Conservation (phyloP, 2,329 filamentous ascomycete genomes). For the Botryotinia calthae region DNA sequence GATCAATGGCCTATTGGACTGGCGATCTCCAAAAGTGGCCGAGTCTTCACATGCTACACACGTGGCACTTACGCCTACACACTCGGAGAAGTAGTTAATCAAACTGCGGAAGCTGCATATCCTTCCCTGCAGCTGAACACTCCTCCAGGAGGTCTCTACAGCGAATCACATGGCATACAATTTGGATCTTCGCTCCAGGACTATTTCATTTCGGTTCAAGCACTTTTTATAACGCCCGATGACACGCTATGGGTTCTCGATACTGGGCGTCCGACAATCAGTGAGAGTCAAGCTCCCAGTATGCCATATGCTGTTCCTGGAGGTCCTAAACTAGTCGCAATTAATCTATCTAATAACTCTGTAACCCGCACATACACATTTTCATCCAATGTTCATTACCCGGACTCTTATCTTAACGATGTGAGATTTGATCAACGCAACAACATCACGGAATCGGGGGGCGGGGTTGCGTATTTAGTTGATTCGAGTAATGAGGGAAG, state of each 20-base stretch:
- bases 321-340: slow-evolving; percentile 46
- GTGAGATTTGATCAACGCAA: slow-evolving; percentile 47
- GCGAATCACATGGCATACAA: slow-evolving; percentile 41
- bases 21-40: slow-evolving; percentile 44
- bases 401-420: slow-evolving; percentile 48
- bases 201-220: slow-evolving; percentile 46
- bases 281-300: slow-evolving; percentile 40
- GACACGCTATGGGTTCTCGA: slow-evolving; percentile 47
- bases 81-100: slow-evolving; percentile 41
- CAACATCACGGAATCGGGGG: slow-evolving; percentile 41
- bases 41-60: slow-evolving; percentile 47
- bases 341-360: slow-evolving; percentile 35
- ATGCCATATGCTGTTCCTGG: slow-evolving; percentile 47
- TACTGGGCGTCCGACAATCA: slow-evolving; percentile 34
- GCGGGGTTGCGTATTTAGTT: slow-evolving; percentile 46
- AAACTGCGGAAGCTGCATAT: slow-evolving; percentile 48
- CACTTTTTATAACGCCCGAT: slow-evolving; percentile 44
- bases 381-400: slow-evolving; percentile 44
- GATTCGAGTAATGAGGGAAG: slow-evolving; percentile 48
- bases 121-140: slow-evolving; percentile 44
- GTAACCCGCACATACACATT: slow-evolving; percentile 42
- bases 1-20: slow-evolving; percentile 48
- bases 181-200: slow-evolving; percentile 46
- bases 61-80: slow-evolving; percentile 47
- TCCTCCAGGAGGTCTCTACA: slow-evolving; percentile 23